A percentile compares a stretch with the other conserved stretches of the same genome.
Evolutionary conservation across 1,284 basidiomycete species (phyloP).

Genomic region (Sporisorium graminicola): DNA sequence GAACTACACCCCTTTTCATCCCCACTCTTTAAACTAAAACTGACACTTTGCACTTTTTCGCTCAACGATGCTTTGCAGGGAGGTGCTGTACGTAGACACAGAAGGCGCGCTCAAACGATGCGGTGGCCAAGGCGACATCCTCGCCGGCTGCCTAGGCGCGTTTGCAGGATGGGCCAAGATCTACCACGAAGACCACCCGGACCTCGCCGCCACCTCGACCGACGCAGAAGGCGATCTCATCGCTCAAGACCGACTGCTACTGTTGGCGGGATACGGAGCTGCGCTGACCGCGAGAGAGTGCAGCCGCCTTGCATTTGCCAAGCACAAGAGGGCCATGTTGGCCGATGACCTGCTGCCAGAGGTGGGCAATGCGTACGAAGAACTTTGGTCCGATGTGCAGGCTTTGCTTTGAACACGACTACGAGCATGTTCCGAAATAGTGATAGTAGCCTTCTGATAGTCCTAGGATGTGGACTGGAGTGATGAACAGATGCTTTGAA

Average conservation of each 20-base stretch:
- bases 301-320: constrained; percentile 80
- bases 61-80: constrained; percentile 66
- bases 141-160: constrained; percentile 87
- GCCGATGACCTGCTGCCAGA: constrained; percentile 82
- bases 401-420: constrained; percentile 6
- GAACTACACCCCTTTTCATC: background rate
- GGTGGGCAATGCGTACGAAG: constrained; percentile 69
- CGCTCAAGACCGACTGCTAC: constrained; percentile 75
- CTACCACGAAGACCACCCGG: constrained; percentile 74
- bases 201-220: constrained; percentile 1
- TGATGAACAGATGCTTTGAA: too few relatives aligned
- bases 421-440: too few relatives aligned
- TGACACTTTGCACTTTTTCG: constrained; percentile 46
- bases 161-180: constrained; percentile 94
- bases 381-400: constrained; percentile 39
- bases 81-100: constrained; percentile 78
- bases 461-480: too few relatives aligned
- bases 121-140: constrained; percentile 94
- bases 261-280: constrained; percentile 88
- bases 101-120: constrained; percentile 89
- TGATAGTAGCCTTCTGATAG: too few relatives aligned
- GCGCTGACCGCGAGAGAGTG: constrained; percentile 87
- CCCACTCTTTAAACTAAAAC: background rate
- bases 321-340: constrained; percentile 83
- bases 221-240: constrained; percentile 60